These are phyloP conservation scores for Puccinellia tenuiflora DNA, from an alignment of 176 grass and related monocot genomes.

Conservation along the genomic window DNA sequence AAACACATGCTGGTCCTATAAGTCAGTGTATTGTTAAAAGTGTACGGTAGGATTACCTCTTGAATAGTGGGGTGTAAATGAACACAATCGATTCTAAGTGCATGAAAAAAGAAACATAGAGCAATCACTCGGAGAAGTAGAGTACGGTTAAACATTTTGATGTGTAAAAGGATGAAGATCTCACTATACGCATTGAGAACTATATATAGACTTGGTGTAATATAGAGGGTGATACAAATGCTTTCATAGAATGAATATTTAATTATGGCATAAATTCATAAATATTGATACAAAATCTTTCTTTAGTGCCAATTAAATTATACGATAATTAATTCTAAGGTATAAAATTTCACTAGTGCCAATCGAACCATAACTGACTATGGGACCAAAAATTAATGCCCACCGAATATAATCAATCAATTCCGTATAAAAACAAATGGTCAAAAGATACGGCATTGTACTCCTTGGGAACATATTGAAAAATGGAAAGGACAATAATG, in stretches of 20 bases:
- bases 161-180: neutral
- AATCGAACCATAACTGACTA: too few species aligned
- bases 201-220: neutral
- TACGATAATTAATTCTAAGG: neutral
- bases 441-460: neutral
- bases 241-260: neutral
- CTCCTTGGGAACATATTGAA: neutral
- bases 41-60: neutral
- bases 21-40: too few species aligned
- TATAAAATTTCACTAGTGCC: too few species aligned
- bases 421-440: too few species aligned
- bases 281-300: neutral
- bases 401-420: too few species aligned
- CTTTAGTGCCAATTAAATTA: neutral
- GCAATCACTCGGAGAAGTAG: neutral
- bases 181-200: neutral
- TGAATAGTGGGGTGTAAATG: neutral
- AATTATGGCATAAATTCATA: too few species aligned
- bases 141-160: neutral
- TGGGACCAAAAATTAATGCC: too few species aligned
- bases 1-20: neutral
- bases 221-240: neutral
- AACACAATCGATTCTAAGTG: neutral
- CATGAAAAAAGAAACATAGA: neutral
- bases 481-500: too few species aligned